phyloP scores from a whole-genome alignment of 1,284 basidiomycete genomes.

The Ganoderma meredithae region DNA sequence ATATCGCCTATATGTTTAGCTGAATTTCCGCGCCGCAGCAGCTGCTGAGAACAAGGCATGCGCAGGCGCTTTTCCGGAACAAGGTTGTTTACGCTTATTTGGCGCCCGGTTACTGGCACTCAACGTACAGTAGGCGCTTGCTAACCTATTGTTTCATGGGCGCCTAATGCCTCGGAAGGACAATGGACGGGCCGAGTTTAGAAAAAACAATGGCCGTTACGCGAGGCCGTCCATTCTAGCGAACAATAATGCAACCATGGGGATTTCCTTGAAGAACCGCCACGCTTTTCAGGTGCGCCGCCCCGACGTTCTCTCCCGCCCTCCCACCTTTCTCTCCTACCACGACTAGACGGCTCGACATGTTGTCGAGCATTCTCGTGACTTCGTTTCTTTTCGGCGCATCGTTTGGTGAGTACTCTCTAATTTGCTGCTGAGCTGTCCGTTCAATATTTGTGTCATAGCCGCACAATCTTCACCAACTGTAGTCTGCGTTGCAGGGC shows the following conservation, averaged over 20 bases:
- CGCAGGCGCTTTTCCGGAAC: neutral
- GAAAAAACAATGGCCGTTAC: conserved; percentile 33
- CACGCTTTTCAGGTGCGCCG: conserved; percentile 32
- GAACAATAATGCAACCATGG: conserved; percentile 39
- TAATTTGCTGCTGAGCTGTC: neutral
- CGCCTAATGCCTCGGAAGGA: conserved; percentile 25
- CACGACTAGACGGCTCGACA: conserved; percentile 43
- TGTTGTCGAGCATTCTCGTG: conserved; percentile 55
- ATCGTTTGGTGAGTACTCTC: conserved; percentile 51
- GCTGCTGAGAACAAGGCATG: neutral
- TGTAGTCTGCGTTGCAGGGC: conserved; percentile 81
- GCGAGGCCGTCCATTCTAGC: conserved; percentile 26
- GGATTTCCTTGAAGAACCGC: conserved; percentile 32
- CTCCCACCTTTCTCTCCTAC: conserved; percentile 34
- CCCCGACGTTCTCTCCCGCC: conserved; percentile 30
- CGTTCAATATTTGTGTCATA: conserved; percentile 11
- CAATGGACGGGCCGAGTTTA: conserved; percentile 22
- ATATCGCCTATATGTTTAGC: neutral
- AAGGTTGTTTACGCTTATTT: conserved; percentile 9
- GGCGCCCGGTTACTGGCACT: neutral
- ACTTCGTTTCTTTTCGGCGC: conserved; percentile 52
- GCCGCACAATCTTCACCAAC: conserved; percentile 65
- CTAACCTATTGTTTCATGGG: conserved; percentile 6
- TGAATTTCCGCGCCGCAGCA: neutral
- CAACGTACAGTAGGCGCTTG: conserved; percentile 19